phyloP scores from a whole-genome alignment of 805 yeast genomes.

The Ogataea parapolymorpha region DNA sequence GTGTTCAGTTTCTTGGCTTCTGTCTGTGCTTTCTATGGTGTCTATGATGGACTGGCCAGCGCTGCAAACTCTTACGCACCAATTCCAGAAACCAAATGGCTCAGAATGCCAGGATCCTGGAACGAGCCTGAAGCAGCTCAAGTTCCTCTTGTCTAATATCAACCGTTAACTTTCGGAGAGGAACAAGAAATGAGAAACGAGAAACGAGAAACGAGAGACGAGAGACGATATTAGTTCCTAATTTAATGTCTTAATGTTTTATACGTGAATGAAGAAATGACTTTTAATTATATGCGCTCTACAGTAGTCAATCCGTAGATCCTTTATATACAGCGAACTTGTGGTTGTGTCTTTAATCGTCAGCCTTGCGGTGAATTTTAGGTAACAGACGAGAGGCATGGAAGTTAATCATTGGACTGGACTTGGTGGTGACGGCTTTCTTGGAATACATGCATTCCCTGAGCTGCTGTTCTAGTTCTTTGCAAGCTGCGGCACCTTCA shows the following conservation, averaged over 20 bases:
- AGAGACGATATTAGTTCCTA: too few species aligned
- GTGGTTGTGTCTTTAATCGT: conserved; percentile 8
- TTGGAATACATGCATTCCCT: conserved; percentile 66
- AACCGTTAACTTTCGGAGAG: too few species aligned
- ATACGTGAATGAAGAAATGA: conserved; percentile 1
- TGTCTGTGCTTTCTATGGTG: conserved; percentile 41
- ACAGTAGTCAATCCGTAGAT: conserved; percentile 1
- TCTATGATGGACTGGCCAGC: conserved; percentile 39
- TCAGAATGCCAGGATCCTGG: conserved; percentile 33
- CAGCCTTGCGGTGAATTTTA: conserved; percentile 42
- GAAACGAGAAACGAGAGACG: background rate
- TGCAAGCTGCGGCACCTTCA: conserved; percentile 71
- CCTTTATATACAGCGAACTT: conserved; percentile 13
- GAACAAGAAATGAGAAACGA: too few species aligned
- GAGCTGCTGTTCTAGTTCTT: conserved; percentile 61
- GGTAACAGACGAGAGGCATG: conserved; percentile 56
- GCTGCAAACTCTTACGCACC: conserved; percentile 26
- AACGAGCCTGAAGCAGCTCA: conserved; percentile 19
- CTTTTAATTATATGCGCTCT: background rate
- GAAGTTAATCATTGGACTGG: conserved; percentile 47
- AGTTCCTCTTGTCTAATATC: conserved; percentile 16
- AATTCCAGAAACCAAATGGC: conserved; percentile 27
- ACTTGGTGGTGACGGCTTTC: conserved; percentile 32
- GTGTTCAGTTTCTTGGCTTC: conserved; percentile 41
- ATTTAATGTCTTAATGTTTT: background rate